phyloP scores from a whole-genome alignment of 2,329 filamentous ascomycete species.

The Lecanicillium sp. region DNA sequence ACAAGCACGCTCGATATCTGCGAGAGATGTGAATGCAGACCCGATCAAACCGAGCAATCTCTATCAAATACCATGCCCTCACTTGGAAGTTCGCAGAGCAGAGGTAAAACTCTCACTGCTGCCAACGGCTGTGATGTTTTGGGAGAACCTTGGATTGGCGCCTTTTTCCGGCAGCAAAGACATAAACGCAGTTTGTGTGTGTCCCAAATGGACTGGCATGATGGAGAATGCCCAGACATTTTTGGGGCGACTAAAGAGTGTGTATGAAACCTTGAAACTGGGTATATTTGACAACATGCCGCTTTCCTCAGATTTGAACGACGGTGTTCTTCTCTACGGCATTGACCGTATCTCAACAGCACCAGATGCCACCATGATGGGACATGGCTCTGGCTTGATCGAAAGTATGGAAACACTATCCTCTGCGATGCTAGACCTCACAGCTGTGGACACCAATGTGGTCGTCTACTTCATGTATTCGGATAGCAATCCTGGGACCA shows the following conservation, averaged over 20 bases:
- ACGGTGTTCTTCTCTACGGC: conserved; percentile 46
- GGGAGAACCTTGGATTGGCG: conserved; percentile 72
- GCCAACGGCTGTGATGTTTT: conserved; percentile 69
- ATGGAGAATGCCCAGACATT: conserved; percentile 56
- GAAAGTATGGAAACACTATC: conserved; percentile 45
- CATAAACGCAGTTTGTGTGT: conserved; percentile 63
- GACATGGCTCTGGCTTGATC: conserved; percentile 39
- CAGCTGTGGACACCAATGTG: conserved; percentile 50
- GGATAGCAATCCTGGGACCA: conserved; percentile 52
- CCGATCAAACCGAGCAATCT: conserved; percentile 45
- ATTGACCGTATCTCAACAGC: conserved; percentile 39
- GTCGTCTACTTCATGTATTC: conserved; percentile 74
- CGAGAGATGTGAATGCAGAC: conserved; percentile 37
- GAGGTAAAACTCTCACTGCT: conserved; percentile 66
- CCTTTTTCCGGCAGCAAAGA: conserved; percentile 68
- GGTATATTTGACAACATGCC: conserved; percentile 55
- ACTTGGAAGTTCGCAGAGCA: conserved; percentile 65
- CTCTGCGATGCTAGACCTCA: conserved; percentile 37
- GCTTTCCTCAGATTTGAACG: conserved; percentile 31
- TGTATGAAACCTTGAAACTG: conserved; percentile 69
- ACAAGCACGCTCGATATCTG: conserved; percentile 41
- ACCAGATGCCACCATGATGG: conserved; percentile 34
- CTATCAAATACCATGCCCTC: conserved; percentile 61
- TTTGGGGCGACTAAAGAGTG: conserved; percentile 59
- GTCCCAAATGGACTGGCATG: conserved; percentile 60